Evolutionary conservation across 2,329 filamentous ascomycete genomes (phyloP).

Genomic region (Davidsoniella australis): DNA sequence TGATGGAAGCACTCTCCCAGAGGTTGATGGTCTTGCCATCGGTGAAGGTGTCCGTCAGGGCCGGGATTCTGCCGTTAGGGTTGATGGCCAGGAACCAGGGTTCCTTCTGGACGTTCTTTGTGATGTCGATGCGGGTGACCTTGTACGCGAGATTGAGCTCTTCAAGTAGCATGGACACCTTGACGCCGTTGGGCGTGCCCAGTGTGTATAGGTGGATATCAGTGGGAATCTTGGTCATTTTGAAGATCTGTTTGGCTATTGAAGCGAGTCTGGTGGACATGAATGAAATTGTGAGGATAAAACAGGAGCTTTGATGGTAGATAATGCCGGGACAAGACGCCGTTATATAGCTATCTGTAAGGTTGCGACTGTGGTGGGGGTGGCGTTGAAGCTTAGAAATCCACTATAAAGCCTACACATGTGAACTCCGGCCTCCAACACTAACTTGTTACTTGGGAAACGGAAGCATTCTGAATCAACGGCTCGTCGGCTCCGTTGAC

Average conservation of each 20-base stretch:
- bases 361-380: not conserved
- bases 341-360: not conserved
- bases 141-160: conserved; percentile 75
- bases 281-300: not conserved
- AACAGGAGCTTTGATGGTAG: not conserved
- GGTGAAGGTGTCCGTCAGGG: conserved; percentile 60
- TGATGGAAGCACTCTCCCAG: conserved; percentile 71
- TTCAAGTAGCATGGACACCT: conserved; percentile 72
- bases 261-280: not conserved
- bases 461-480: no score
- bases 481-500: no score
- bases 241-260: conserved; percentile 15
- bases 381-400: no score
- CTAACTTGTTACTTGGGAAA: no score
- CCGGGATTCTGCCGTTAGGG: conserved; percentile 82
- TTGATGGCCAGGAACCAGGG: conserved; percentile 84
- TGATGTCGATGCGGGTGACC: conserved; percentile 13
- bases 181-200: conserved; percentile 78
- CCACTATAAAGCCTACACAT: no score
- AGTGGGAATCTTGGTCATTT: conserved; percentile 29
- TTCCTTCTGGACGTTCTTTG: conserved; percentile 23
- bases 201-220: conserved; percentile 69
- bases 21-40: conserved; percentile 58
- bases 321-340: not conserved
- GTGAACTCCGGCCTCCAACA: not conserved